Evolutionary conservation across 257 asterid genomes (phyloP).

Genomic region (Cruciata laevipes): DNA sequence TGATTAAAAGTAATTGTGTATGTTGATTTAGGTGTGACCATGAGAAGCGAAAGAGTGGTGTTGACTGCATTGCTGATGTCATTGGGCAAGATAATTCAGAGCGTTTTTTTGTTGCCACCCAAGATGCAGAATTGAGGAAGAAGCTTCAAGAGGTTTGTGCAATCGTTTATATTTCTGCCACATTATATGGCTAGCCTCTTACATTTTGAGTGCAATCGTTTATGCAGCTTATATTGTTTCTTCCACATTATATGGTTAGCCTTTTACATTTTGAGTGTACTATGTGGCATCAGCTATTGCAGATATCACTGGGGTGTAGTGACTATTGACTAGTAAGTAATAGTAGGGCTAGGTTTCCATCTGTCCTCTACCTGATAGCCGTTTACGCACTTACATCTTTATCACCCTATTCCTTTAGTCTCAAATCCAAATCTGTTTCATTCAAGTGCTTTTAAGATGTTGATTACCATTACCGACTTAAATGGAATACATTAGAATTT

Average conservation of each 20-base stretch:
- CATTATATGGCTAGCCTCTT: neutral
- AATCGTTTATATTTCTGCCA: neutral
- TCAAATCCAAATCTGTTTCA: neutral
- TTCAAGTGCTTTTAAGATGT: neutral
- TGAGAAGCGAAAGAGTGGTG: constrained; percentile 67
- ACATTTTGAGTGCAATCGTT: neutral
- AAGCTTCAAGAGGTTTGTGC: constrained; percentile 61
- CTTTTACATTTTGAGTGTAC: constrained; percentile 2
- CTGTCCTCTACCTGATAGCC: neutral
- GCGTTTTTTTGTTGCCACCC: constrained; percentile 88
- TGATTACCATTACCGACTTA: neutral
- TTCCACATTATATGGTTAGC: neutral
- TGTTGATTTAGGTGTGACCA: constrained; percentile 66
- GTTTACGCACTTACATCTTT: neutral
- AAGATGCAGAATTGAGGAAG: constrained; percentile 72
- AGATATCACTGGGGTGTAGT: constrained; percentile 3
- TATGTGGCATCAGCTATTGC: neutral
- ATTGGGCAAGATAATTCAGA: constrained; percentile 68
- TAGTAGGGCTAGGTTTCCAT: neutral
- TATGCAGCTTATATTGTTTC: neutral
- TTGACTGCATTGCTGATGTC: constrained; percentile 64
- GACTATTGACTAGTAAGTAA: neutral
- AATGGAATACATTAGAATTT: neutral
- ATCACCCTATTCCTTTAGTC: neutral
- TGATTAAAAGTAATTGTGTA: constrained; percentile 3